These are phyloP conservation scores for Aspergillus costaricaensis DNA, from an alignment of 2,329 filamentous ascomycete species.

Conservation along the genomic window DNA sequence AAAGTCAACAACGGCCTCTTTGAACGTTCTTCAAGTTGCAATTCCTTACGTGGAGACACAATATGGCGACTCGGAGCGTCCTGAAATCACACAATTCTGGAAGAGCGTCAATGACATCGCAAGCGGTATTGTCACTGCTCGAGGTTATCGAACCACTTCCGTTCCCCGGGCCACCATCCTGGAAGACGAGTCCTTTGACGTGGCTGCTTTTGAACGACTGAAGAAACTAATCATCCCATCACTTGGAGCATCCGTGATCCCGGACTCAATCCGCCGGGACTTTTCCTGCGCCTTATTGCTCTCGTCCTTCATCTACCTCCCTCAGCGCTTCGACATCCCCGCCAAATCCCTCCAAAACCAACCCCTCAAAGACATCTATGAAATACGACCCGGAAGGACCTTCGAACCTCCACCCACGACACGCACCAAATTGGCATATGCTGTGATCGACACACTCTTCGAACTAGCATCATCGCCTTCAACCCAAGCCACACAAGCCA, in stretches of 20 bases:
- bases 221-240: conserved; percentile 69
- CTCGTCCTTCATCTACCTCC: conserved; percentile 76
- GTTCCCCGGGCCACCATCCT: conserved; percentile 51
- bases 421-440: conserved; percentile 73
- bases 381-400: conserved; percentile 70
- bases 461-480: conserved; percentile 59
- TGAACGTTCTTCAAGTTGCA: conserved; percentile 68
- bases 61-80: conserved; percentile 30
- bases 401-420: conserved; percentile 64
- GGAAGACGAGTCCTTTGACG: conserved; percentile 79
- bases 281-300: conserved; percentile 78
- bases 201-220: conserved; percentile 69
- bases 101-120: conserved; percentile 64
- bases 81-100: conserved; percentile 66
- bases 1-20: conserved; percentile 69
- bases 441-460: conserved; percentile 79
- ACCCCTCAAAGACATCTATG: conserved; percentile 65
- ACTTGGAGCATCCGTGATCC: conserved; percentile 66
- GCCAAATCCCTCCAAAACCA: conserved; percentile 44
- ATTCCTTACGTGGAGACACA: conserved; percentile 61
- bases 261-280: conserved; percentile 65
- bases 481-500: conserved; percentile 25
- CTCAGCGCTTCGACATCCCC: conserved; percentile 64
- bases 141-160: conserved; percentile 52
- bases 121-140: conserved; percentile 69